Evolutionary conservation across 1,284 basidiomycete genomes (phyloP).

Genomic region (Cutaneotrichosporon spelunceum): DNA sequence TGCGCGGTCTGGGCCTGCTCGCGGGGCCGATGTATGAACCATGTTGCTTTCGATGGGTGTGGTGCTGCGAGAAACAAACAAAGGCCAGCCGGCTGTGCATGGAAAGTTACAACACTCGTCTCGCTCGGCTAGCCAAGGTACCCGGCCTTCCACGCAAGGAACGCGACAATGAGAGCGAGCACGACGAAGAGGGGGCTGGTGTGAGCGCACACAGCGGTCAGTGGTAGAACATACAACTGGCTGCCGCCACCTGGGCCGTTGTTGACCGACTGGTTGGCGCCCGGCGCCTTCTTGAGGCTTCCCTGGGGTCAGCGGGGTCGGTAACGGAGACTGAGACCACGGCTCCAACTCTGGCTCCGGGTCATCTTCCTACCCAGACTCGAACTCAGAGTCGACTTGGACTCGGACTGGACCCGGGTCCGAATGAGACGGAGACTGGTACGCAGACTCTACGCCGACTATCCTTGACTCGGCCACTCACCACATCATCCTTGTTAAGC

Average conservation of each 20-base stretch:
- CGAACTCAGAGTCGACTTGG: no score
- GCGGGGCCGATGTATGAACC: not conserved
- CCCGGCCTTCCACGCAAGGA: conserved; percentile 46
- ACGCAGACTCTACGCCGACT: no score
- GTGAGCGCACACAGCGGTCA: not conserved
- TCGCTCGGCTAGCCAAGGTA: conserved; percentile 23
- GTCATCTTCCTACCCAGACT: no score
- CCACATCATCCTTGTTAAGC: not conserved
- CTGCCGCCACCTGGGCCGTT: not conserved
- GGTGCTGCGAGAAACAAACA: not conserved
- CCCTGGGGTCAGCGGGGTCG: not conserved
- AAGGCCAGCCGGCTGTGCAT: not conserved
- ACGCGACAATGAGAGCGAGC: conserved; percentile 40
- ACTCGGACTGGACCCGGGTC: no score
- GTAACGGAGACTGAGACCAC: no score
- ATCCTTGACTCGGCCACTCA: not conserved
- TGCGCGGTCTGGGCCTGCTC: not conserved
- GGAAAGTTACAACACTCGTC: not conserved
- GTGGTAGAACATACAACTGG: not conserved
- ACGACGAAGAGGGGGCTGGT: conserved; percentile 37
- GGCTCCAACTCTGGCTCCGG: no score
- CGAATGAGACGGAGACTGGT: no score
- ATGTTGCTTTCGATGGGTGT: not conserved
- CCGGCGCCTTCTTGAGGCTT: not conserved
- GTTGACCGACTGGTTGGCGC: conserved; percentile 1